Evolutionary conservation across 2,329 filamentous ascomycete species (phyloP).

Genomic region (Apiospora aurea): DNA sequence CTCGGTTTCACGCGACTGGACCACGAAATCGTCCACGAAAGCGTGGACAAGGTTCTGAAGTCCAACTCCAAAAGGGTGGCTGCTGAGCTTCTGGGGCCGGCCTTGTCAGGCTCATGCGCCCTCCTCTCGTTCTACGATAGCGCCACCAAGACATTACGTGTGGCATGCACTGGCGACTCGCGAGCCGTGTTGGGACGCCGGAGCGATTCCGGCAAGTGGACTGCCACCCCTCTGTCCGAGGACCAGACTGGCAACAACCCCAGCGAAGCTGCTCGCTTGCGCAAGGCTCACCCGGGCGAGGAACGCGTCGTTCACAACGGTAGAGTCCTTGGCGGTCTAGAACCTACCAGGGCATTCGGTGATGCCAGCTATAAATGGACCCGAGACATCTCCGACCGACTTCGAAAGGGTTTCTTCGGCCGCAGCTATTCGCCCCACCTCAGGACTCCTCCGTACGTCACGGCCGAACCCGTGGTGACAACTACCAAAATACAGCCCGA

Average conservation of each 20-base stretch:
- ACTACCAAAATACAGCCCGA: constrained; percentile 90
- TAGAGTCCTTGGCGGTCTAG: constrained; percentile 87
- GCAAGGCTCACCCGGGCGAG: constrained; percentile 87
- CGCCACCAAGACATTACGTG: constrained; percentile 83
- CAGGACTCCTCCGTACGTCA: constrained; percentile 95
- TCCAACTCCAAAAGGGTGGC: constrained; percentile 89
- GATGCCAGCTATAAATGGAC: constrained; percentile 98
- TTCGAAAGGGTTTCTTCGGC: constrained; percentile 88
- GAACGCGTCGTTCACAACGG: constrained; percentile 87
- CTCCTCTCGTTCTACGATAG: constrained; percentile 96
- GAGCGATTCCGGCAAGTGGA: constrained; percentile 84
- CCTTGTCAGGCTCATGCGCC: constrained; percentile 95
- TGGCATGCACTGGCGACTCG: constrained; percentile 96
- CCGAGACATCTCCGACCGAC: constrained; percentile 79
- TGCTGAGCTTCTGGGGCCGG: constrained; percentile 89
- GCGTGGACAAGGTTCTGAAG: constrained; percentile 89
- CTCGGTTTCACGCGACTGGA: constrained; percentile 87
- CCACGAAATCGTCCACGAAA: constrained; percentile 92
- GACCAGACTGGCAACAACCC: constrained; percentile 94
- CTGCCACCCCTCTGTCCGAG: constrained; percentile 84
- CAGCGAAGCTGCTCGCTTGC: constrained; percentile 82
- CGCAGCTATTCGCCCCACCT: constrained; percentile 78
- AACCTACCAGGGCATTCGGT: constrained; percentile 93
- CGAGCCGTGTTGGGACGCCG: constrained; percentile 89
- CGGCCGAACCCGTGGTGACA: constrained; percentile 92